Conservation (phyloP, 179 eudicot species). For the Sideroxylon spinosum region DNA sequence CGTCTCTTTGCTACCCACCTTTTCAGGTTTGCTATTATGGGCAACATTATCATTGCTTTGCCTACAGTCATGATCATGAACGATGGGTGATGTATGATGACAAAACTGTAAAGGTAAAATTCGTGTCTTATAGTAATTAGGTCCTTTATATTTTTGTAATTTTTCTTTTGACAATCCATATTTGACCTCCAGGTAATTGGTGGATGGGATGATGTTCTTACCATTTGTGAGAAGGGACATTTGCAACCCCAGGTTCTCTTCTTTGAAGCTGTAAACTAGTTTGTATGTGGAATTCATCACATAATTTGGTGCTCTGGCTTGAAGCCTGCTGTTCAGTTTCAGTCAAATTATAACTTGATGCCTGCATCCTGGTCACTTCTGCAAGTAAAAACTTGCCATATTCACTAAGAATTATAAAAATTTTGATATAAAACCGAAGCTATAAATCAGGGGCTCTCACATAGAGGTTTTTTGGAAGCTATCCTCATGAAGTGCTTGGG, state of each 20-base stretch:
- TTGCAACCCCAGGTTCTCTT: slow-evolving; percentile 95
- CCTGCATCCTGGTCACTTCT: background rate
- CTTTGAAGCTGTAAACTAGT: slow-evolving; percentile 76
- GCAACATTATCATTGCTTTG: slow-evolving; percentile 96
- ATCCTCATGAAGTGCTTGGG: background rate
- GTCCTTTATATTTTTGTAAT: background rate
- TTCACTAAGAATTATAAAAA: slow-evolving; percentile 2
- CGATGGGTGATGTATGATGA: slow-evolving; percentile 98
- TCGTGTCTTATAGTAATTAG: background rate
- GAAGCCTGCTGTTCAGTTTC: background rate
- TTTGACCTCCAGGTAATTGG: slow-evolving; percentile 59
- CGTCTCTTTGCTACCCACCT: slow-evolving; percentile 5
- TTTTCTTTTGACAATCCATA: background rate
- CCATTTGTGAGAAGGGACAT: slow-evolving; percentile 73
- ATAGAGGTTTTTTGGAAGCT: slow-evolving; percentile 9
- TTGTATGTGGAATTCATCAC: background rate
- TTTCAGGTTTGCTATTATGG: slow-evolving; percentile 92
- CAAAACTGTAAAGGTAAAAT: slow-evolving; percentile 83
- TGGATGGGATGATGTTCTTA: slow-evolving; percentile 74
- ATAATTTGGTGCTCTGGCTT: background rate
- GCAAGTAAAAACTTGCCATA: slow-evolving; percentile 4
- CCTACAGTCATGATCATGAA: slow-evolving; percentile 65
- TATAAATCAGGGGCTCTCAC: background rate
- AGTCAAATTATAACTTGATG: background rate
- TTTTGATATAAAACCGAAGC: background rate